Conservation (phyloP, 169 alveolate genomes). For the Plasmodium vivax region DNA sequence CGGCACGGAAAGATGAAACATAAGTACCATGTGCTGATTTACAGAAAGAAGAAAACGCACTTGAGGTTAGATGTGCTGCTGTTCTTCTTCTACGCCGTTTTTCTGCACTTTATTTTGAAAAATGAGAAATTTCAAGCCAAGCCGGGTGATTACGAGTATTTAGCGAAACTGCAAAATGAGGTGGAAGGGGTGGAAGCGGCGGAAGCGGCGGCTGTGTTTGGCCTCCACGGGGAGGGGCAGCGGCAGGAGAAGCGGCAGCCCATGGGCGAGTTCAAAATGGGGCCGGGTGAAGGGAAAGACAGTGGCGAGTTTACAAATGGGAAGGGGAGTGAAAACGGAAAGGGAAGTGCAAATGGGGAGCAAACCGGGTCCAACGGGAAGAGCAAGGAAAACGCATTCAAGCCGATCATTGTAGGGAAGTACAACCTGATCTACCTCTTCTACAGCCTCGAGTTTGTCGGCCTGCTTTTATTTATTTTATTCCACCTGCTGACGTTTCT, state of each 20-base stretch:
- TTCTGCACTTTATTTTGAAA: constrained; percentile 24
- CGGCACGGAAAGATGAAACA: constrained; percentile 21
- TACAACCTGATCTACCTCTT: constrained; percentile 54
- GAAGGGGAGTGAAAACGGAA: neutral
- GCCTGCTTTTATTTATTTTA: constrained; percentile 33
- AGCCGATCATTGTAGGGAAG: constrained; percentile 67
- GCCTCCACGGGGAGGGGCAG: neutral
- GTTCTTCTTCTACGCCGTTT: constrained; percentile 43
- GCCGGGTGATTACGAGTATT: constrained; percentile 59
- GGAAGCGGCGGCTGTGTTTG: neutral
- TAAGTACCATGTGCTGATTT: constrained; percentile 43
- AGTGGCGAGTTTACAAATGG: neutral
- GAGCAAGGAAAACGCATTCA: constrained; percentile 7
- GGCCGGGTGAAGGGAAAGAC: neutral
- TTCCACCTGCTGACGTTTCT: constrained; percentile 34
- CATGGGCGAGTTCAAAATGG: neutral
- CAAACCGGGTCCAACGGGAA: neutral
- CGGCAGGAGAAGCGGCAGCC: neutral
- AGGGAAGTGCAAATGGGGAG: neutral
- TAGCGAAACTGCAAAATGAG: constrained; percentile 10
- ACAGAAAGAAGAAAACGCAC: constrained; percentile 44
- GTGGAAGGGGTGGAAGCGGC: too few relatives aligned
- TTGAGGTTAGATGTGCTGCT: constrained; percentile 49
- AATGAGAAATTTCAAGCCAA: constrained; percentile 61
- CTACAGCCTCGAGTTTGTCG: constrained; percentile 54